Base-by-base conservation (phyloP, 805 yeast genomes). In the Starmera quercuum region DNA sequence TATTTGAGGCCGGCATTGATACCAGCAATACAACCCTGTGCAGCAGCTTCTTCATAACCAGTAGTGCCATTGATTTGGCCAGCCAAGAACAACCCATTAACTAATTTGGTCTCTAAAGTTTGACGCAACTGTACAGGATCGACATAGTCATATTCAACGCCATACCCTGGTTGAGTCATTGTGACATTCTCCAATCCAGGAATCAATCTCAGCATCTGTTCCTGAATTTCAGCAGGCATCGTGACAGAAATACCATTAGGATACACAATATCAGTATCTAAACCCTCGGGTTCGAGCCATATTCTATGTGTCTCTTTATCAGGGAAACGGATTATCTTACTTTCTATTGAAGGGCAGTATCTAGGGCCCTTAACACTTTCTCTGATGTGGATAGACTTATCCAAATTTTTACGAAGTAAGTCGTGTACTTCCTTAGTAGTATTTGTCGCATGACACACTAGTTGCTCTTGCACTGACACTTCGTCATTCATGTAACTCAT, bases 31-130 rank as follows among this genome's bases (percentile, higher is more conserved):
- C 86, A 68, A 2, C 99, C 99, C 51, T 92, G 98, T 0, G 97
- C 83, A 3, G 96, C 95, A 0, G 99, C 99, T 54, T 92, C 99
- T 61, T 92, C 99, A 49, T 92, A 92, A 0, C 99, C 99, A 0
- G 99, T 92, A 0, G 99, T 92, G 22, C 99, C 99, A 52, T 92
- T 92, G 27, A 92, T 92, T 56, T 92, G 99, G 2, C 99, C 99
- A 0, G 98, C 99, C 29, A 92, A 63, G 54, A 61, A 92, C 24
- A 92, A 58, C 0, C 97, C 97, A 9, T 68, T 59, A 3, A 92
- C 75, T 4, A 71, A 56, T 47, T 85, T 87, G 0, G 97, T 85
- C 51, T 90, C 95, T 30, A 92, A 58, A 0, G 94, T 83, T 29
- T 66, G 70, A 34, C 68, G 68, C 36, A 92, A 65, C 50, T 88